Evolutionary conservation across 331 rosid genomes (phyloP).

Genomic region (Malus hybrid): DNA sequence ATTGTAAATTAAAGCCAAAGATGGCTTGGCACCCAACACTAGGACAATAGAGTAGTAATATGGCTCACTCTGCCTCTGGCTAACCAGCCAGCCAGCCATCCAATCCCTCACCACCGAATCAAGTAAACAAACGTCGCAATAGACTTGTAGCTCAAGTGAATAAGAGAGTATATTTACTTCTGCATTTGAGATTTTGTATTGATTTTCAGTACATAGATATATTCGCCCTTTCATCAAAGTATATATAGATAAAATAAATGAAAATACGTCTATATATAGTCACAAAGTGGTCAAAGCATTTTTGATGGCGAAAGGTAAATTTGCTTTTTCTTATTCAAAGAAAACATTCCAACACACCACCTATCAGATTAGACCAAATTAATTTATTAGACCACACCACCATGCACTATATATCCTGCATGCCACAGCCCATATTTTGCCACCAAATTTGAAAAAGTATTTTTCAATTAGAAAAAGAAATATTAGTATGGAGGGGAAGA

Average conservation of each 20-base stretch:
- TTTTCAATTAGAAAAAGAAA: background rate
- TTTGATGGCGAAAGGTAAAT: background rate
- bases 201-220: too few species aligned
- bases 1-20: background rate
- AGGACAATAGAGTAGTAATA: background rate
- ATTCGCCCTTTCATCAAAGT: too few species aligned
- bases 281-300: too few species aligned
- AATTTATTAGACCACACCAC: background rate
- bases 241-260: too few species aligned
- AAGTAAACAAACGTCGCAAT: too few species aligned
- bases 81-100: background rate
- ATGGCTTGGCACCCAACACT: background rate
- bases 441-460: slow-evolving; percentile 8
- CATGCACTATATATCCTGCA: background rate
- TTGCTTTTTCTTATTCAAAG: background rate
- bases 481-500: background rate
- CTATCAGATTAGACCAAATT: background rate
- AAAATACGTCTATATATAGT: too few species aligned
- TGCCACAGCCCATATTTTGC: slow-evolving; percentile 1
- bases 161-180: too few species aligned
- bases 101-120: background rate
- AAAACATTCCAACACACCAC: background rate
- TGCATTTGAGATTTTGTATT: too few species aligned
- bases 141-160: too few species aligned
- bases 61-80: background rate